phyloP scores from a whole-genome alignment of 352 stramenopile species.

The Aphanomyces invadans region DNA sequence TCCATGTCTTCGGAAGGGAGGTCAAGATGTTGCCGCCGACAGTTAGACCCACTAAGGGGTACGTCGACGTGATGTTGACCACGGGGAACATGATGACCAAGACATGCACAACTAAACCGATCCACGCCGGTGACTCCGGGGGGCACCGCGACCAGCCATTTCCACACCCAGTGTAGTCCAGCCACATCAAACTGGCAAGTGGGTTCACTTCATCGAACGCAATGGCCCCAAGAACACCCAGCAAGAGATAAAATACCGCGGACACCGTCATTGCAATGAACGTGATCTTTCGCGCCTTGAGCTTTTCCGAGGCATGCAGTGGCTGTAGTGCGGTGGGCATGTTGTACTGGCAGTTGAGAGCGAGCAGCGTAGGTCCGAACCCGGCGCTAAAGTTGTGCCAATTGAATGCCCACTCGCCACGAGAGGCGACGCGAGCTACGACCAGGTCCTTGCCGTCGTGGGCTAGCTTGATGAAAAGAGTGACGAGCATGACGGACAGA shows the following conservation, averaged over 20 bases:
- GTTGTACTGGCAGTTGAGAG: constrained; percentile 84
- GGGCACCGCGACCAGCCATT: constrained; percentile 59
- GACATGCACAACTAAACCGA: constrained; percentile 54
- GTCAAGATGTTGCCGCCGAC: constrained; percentile 80
- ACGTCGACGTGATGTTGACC: constrained; percentile 74
- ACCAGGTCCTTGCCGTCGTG: constrained; percentile 45
- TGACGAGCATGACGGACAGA: constrained; percentile 65
- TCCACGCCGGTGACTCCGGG: constrained; percentile 28
- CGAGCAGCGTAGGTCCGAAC: constrained; percentile 68
- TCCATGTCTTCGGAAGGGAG: constrained; percentile 58
- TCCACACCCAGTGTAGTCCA: constrained; percentile 62
- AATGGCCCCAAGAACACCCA: constrained; percentile 61
- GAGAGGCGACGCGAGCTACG: constrained; percentile 34
- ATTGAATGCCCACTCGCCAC: constrained; percentile 45
- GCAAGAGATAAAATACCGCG: constrained; percentile 69
- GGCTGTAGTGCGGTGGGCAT: constrained; percentile 77
- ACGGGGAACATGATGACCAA: constrained; percentile 74
- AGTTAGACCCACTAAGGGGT: constrained; percentile 74
- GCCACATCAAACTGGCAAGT: constrained; percentile 73
- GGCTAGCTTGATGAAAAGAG: constrained; percentile 58
- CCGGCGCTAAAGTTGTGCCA: constrained; percentile 74
- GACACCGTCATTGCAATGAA: constrained; percentile 51
- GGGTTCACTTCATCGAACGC: constrained; percentile 76
- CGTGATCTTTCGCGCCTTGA: constrained; percentile 50
- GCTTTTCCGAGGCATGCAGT: constrained; percentile 41